Conservation (phyloP, 495 filamentous ascomycete species). For the Daldinia decipiens region DNA sequence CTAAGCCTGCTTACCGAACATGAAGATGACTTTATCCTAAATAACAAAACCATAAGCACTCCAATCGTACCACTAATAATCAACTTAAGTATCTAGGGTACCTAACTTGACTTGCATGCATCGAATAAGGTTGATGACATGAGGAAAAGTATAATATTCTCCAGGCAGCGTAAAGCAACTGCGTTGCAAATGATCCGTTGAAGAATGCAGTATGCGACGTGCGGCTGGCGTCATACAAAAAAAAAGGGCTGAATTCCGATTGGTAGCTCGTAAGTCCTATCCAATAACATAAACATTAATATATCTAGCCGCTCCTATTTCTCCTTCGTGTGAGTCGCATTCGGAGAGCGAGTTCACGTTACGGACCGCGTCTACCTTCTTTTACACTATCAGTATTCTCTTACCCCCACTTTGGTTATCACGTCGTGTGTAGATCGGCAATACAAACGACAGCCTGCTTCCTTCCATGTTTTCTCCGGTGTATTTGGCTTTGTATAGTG, state of each 20-base stretch:
- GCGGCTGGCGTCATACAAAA: not conserved
- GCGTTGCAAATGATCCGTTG: not conserved
- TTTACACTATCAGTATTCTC: not conserved
- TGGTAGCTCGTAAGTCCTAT: not conserved
- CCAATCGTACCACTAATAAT: not conserved
- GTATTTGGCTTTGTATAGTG: not conserved
- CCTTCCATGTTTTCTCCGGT: not conserved
- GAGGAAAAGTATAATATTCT: not conserved
- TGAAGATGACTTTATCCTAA: not conserved
- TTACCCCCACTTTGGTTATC: not conserved
- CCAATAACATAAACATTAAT: not conserved
- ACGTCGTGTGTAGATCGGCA: not conserved
- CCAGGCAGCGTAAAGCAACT: not conserved
- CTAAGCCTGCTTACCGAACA: not conserved
- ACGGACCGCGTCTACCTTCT: not conserved
- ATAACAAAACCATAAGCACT: not conserved
- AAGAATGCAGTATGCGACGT: not conserved
- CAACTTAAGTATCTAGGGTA: no score
- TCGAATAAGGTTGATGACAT: not conserved
- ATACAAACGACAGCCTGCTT: not conserved
- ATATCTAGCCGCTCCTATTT: not conserved
- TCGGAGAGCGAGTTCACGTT: not conserved
- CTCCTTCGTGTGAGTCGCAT: not conserved
- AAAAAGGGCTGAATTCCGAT: not conserved
- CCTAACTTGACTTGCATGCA: not conserved